phyloP scores from a whole-genome alignment of 2,329 filamentous ascomycete genomes.

The Aplosporella prunicola region DNA sequence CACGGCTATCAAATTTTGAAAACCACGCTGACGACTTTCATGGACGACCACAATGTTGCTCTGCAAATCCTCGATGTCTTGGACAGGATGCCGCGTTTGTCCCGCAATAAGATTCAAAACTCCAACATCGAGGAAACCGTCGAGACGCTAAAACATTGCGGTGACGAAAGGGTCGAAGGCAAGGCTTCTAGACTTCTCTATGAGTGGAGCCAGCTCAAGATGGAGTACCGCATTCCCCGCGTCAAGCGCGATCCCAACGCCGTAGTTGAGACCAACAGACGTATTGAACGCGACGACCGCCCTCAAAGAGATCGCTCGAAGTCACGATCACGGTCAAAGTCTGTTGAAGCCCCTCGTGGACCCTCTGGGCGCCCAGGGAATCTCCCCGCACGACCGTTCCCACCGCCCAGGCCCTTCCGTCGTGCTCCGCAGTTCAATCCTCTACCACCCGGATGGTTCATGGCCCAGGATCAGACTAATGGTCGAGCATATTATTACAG shows the following conservation, averaged over 20 bases:
- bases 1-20: slow-evolving; percentile 95
- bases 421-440: slow-evolving; percentile 43
- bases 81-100: slow-evolving; percentile 78
- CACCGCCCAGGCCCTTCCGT: slow-evolving; percentile 15
- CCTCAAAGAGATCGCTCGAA: slow-evolving; percentile 38
- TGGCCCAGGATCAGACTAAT: slow-evolving; percentile 54
- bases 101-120: slow-evolving; percentile 92
- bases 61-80: slow-evolving; percentile 85
- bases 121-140: slow-evolving; percentile 87
- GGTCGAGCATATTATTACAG: slow-evolving; percentile 83
- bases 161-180: slow-evolving; percentile 64
- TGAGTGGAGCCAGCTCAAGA: slow-evolving; percentile 80
- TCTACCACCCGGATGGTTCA: slow-evolving; percentile 79
- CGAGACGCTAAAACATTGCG: slow-evolving; percentile 54
- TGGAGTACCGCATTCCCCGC: slow-evolving; percentile 85
- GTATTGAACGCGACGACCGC: slow-evolving; percentile 49
- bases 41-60: slow-evolving; percentile 81
- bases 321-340: slow-evolving; percentile 42
- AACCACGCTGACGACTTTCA: slow-evolving; percentile 73
- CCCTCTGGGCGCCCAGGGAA: slow-evolving; percentile 35
- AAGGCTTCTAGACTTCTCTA: slow-evolving; percentile 64
- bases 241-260: slow-evolving; percentile 67
- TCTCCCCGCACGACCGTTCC: slow-evolving; percentile 49
- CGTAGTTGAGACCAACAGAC: slow-evolving; percentile 45
- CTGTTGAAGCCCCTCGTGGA: slow-evolving; percentile 33